A percentile compares a stretch with the other conserved stretches of the same genome.
Conservation (phyloP, 139 green algal species). For the Chlamydomonas sp. region DNA sequence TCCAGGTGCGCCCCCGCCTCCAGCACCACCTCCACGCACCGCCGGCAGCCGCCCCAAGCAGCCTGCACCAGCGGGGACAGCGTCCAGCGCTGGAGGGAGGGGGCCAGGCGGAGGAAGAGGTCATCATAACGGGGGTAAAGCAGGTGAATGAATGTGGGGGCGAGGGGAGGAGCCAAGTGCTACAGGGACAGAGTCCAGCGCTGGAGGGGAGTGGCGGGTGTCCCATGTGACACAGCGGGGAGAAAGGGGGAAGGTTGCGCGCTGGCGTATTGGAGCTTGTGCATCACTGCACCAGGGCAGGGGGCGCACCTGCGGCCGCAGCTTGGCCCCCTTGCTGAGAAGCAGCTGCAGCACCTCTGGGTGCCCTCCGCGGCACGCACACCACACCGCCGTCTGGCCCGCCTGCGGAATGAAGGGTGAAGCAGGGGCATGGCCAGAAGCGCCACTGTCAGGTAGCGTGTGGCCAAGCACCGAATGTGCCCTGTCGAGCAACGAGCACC, state of each 20-base stretch:
- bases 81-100: neutral
- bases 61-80: slow-evolving; percentile 18
- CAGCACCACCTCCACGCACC: slow-evolving; percentile 17
- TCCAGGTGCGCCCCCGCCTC: slow-evolving; percentile 8
- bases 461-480: too few relatives aligned
- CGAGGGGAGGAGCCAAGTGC: neutral
- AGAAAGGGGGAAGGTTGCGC: too few relatives aligned
- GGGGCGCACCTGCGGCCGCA: neutral
- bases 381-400: slow-evolving; percentile 29
- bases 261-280: too few relatives aligned
- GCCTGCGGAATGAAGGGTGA: neutral
- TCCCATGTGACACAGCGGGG: too few relatives aligned
- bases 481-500: too few relatives aligned
- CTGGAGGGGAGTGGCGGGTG: neutral
- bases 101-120: neutral
- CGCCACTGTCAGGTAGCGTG: too few relatives aligned
- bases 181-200: neutral
- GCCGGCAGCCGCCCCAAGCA: slow-evolving; percentile 7
- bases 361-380: slow-evolving; percentile 15
- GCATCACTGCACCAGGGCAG: too few relatives aligned
- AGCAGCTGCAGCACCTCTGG: slow-evolving; percentile 14
- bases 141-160: neutral
- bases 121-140: too few relatives aligned
- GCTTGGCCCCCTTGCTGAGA: neutral
- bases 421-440: too few relatives aligned